Percentiles rank a stretch among this genome's conserved stretches.
phyloP scores from a whole-genome alignment of 768 basidiomycete genomes.

The Russula sp. region DNA sequence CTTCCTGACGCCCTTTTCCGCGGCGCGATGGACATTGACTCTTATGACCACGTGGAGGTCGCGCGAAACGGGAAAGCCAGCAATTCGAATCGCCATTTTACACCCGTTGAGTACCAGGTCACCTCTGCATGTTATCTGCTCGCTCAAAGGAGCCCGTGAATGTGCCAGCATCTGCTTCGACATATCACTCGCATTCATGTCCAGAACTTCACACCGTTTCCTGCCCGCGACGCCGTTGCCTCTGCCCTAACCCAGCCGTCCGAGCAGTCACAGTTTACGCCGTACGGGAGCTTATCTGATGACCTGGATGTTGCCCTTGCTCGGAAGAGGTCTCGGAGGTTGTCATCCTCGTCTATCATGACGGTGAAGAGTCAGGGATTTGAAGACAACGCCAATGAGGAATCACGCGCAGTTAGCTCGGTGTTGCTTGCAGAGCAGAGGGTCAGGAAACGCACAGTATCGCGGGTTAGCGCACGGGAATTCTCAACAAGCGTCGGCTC shows the following conservation, averaged over 20 bases:
- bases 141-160: not conserved
- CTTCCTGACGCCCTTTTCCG: not conserved
- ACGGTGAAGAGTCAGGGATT: conserved; percentile 40
- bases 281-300: conserved; percentile 54
- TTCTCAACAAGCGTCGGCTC: conserved; percentile 18
- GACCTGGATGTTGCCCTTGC: conserved; percentile 59
- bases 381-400: conserved; percentile 36
- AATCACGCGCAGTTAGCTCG: conserved; percentile 28
- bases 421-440: conserved; percentile 26
- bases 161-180: conserved; percentile 56
- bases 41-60: not conserved
- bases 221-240: conserved; percentile 68
- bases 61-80: not conserved
- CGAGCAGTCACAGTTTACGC: conserved; percentile 51
- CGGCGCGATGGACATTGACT: conserved; percentile 8
- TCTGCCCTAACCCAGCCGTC: conserved; percentile 65
- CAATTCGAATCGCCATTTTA: conserved; percentile 4
- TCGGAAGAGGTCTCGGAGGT: conserved; percentile 51
- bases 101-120: conserved; percentile 15
- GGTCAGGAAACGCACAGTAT: conserved; percentile 35
- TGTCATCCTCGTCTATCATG: conserved; percentile 50
- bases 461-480: conserved; percentile 26
- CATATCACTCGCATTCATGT: conserved; percentile 69
- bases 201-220: conserved; percentile 79
- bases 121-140: not conserved